Base-by-base conservation (phyloP, 139 green algal genomes). In the Tetraselmis chui region DNA sequence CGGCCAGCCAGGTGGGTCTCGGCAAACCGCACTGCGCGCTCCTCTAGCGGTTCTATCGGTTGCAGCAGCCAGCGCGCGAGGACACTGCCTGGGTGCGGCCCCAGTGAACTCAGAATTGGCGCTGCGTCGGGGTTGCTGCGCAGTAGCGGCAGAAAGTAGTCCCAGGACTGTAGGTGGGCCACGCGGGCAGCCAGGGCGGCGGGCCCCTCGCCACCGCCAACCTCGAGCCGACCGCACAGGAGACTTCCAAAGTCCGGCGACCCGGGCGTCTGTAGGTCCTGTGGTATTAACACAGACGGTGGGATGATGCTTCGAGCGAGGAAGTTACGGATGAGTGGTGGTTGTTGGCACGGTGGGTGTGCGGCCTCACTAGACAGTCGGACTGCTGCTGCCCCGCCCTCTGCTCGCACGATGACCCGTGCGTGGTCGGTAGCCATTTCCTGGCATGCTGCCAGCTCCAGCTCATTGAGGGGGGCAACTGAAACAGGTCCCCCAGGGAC, bases 121-220 rank as follows among this genome's bases (percentile, higher is more conserved):
- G 74, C 74, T 22, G 74, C 74, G 26, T 22, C 74, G 74, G 74
- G 5, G n/a, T 77, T 77, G 74, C 26, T 29, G 23, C 74, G 74
- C 26, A 77, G 26, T 5, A 77, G 26, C 26, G 74, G 74, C 74
- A 77, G 74, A 25, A 77, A 77, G 74, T 77, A 77, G 74, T 77
- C 74, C 74, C 74, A 77, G 23, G 74, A 77, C 25, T 77, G 74
- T 25, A 77, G 26, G 74, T 29, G 26, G 23, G n/a, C 74, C 74
- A 31, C 26, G 23, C 2, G 25, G 5, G 11, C 45, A 18, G 45
- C 45, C 11, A 67, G 45, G 11, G 45, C 45, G 45, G 45, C 11
- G 45, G 45, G 45, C 45, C 45, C 45, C 11, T 18, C 45, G 45
- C 45, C 45, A 18, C 11, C 18, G 45, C 45, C 45, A 18, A 5